Evolutionary conservation across 1,284 basidiomycete genomes (phyloP).

Genomic region (Athelia psychrophila): DNA sequence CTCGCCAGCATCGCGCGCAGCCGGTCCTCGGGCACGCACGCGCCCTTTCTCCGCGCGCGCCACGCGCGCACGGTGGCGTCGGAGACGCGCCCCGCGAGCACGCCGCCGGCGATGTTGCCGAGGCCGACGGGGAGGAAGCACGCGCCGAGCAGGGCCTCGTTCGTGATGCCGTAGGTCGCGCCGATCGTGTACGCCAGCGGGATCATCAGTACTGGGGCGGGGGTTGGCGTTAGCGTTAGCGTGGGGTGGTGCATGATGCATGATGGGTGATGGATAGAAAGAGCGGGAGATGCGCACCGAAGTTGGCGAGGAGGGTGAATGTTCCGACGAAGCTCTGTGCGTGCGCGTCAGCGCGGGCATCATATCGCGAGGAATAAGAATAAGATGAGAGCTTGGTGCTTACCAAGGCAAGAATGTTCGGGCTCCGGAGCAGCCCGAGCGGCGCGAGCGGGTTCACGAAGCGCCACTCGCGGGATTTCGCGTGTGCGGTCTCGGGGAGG

Average conservation of each 20-base stretch:
- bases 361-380: not conserved
- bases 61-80: constrained; percentile 14
- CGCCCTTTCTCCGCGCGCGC: constrained; percentile 13
- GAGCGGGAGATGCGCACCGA: constrained; percentile 27
- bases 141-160: constrained; percentile 56
- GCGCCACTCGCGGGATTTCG: constrained; percentile 34
- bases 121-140: constrained; percentile 59
- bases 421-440: constrained; percentile 51
- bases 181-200: constrained; percentile 35
- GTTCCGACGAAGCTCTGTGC: constrained; percentile 41
- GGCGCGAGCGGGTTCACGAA: constrained; percentile 57
- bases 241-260: not conserved
- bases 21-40: constrained; percentile 22
- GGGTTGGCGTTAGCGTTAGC: not conserved
- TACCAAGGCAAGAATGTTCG: constrained; percentile 55
- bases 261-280: too few species aligned
- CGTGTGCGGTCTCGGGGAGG: constrained; percentile 72
- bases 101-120: constrained; percentile 61
- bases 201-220: constrained; percentile 31
- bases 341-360: too few species aligned
- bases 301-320: constrained; percentile 40
- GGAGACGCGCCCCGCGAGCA: constrained; percentile 29
- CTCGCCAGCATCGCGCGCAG: constrained; percentile 15
- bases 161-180: constrained; percentile 54
- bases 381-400: constrained; percentile 20